phyloP scores from a whole-genome alignment of 2,329 filamentous ascomycete species.

The Venturia effusa region DNA sequence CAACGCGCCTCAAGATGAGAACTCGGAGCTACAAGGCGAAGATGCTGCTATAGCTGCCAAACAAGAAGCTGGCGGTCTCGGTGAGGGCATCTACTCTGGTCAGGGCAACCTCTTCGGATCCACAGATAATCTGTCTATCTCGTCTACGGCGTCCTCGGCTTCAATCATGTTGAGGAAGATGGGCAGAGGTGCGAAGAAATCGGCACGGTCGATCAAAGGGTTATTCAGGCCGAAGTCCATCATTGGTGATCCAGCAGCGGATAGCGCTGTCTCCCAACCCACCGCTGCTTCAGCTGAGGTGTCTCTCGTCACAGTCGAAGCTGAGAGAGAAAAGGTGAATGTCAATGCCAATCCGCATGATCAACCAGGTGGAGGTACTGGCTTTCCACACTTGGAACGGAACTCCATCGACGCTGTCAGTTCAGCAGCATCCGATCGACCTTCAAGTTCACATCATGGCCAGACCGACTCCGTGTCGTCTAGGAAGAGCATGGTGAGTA shows the following conservation, averaged over 20 bases:
- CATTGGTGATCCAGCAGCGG: constrained; percentile 63
- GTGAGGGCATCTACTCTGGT: constrained; percentile 85
- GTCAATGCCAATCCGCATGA: constrained; percentile 60
- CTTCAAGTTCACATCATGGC: constrained; percentile 19
- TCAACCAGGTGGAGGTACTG: constrained; percentile 59
- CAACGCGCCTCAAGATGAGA: constrained; percentile 27
- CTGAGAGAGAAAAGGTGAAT: constrained; percentile 75
- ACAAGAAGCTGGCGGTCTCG: constrained; percentile 86
- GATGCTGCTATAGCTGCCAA: constrained; percentile 83
- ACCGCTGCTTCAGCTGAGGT: constrained; percentile 48
- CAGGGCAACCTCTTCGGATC: constrained; percentile 81
- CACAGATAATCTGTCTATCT: constrained; percentile 88
- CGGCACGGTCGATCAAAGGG: constrained; percentile 79
- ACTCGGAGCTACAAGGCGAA: constrained; percentile 57
- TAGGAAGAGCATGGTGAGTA: constrained; percentile 82
- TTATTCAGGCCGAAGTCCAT: constrained; percentile 92
- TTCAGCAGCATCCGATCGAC: constrained; percentile 20
- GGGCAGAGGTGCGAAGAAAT: constrained; percentile 97
- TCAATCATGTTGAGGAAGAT: constrained; percentile 97
- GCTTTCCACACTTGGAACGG: constrained; percentile 73
- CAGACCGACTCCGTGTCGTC: constrained; percentile 35
- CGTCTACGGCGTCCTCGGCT: constrained; percentile 78
- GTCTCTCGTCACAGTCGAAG: constrained; percentile 92
- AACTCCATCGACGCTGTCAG: constrained; percentile 64
- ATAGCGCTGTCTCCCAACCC: constrained; percentile 26